These are phyloP conservation scores for rapeseed (Brassica napus) DNA, from an alignment of 345 rosid species.

Conservation along the genomic window DNA sequence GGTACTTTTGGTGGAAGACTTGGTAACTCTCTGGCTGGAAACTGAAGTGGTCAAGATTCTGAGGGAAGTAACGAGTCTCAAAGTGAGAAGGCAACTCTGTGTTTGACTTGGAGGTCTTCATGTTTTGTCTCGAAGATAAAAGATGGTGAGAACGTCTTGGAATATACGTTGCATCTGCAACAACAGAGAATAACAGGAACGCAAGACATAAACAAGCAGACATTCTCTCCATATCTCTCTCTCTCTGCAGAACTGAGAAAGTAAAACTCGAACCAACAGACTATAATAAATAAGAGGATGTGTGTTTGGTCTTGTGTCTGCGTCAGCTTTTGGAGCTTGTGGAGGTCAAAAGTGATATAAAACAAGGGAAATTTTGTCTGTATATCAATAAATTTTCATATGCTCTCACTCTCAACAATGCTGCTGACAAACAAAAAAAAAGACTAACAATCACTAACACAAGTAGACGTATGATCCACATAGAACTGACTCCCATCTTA, in stretches of 20 bases:
- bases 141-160: constrained; percentile 32
- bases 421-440: neutral
- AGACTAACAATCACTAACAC: neutral
- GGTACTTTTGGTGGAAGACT: constrained; percentile 66
- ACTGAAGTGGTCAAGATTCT: constrained; percentile 68
- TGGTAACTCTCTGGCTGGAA: constrained; percentile 54
- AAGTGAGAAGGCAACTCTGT: constrained; percentile 34
- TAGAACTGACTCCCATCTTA: neutral
- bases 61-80: constrained; percentile 61
- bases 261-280: neutral
- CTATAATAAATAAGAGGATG: neutral
- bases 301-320: constrained; percentile 9
- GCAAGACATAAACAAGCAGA: constrained; percentile 16
- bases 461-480: neutral
- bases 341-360: neutral
- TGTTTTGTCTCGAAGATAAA: constrained; percentile 33
- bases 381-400: neutral
- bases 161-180: constrained; percentile 20
- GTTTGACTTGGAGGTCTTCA: constrained; percentile 33
- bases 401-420: neutral
- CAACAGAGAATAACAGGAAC: constrained; percentile 13
- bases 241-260: neutral
- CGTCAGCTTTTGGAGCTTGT: neutral
- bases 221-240: constrained; percentile 18
- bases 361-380: neutral